Evolutionary conservation across 495 filamentous ascomycete species (phyloP), one percentile per base, ranked within the genome.

Genomic region (Annulohypoxylon moriforme): DNA sequence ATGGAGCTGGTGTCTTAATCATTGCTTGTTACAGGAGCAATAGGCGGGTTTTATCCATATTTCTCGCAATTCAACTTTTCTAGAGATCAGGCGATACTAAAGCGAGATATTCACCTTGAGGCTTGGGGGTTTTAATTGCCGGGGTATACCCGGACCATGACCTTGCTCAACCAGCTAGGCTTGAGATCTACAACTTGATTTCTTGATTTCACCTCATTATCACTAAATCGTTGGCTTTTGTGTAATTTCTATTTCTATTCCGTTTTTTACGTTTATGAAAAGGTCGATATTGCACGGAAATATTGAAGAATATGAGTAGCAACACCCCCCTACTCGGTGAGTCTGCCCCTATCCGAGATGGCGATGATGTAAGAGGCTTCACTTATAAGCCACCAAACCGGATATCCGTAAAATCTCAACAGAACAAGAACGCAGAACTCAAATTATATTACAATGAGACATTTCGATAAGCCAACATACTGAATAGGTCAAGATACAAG

Each of bases 401-500:
- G 5, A 22, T 67, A 57, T 16, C 9, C 36, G 13, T 40, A 40
- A 46, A 25, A 27, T 40, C 11, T 63, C 14, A 29, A 13, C 29
- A 14, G 20, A 14, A 18, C 8, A 27, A 40, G 33, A n/a, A n/a
- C n/a, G n/a, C n/a, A n/a, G n/a, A n/a, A n/a, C n/a, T n/a, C n/a
- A n/a, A n/a, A n/a, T n/a, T n/a, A n/a, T n/a, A n/a, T n/a, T n/a
- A n/a, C n/a, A n/a, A n/a, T n/a, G n/a, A n/a, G n/a, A n/a, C n/a
- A n/a, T n/a, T n/a, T n/a, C n/a, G n/a, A 68, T 22, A 60, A 46
- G 36, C 67, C 53, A 70, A 69, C 52, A 64, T 25, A 1, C 46
- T 18, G 3, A 65, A 70, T 88, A 87, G 47, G 87, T 84, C 63
- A 92, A 88, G 67, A 91, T 86, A 73, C 82, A 82, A 4, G 79